Percentiles rank a stretch among this genome's conserved stretches.
These are phyloP conservation scores for Trichoderma atroviride DNA, from an alignment of 2,329 filamentous ascomycete genomes.

Conservation along the genomic window DNA sequence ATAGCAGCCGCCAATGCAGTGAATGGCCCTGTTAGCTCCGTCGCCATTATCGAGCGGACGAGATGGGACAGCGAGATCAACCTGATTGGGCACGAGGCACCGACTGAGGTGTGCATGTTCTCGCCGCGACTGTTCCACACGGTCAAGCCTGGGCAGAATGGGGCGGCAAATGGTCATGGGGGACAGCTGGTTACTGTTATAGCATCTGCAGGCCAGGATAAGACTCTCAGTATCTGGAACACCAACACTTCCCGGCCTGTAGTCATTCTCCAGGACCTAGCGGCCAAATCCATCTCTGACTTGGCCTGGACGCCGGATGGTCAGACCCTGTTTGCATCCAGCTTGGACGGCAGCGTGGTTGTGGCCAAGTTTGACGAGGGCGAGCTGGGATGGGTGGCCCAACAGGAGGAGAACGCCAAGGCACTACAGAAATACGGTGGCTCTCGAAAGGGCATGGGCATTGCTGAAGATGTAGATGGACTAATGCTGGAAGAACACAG, in stretches of 20 bases:
- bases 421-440: constrained; percentile 90
- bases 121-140: constrained; percentile 87
- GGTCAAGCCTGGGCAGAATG: constrained; percentile 62
- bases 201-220: constrained; percentile 94
- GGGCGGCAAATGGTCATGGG: constrained; percentile 46
- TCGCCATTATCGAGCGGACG: constrained; percentile 90
- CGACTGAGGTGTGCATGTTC: constrained; percentile 96
- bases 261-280: constrained; percentile 85
- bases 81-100: constrained; percentile 93
- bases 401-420: constrained; percentile 86
- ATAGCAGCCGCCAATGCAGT: constrained; percentile 97
- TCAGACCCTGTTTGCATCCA: constrained; percentile 80
- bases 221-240: constrained; percentile 95
- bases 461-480: constrained; percentile 88
- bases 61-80: constrained; percentile 97
- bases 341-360: constrained; percentile 86
- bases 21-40: constrained; percentile 94
- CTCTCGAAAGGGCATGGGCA: constrained; percentile 83
- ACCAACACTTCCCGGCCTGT: constrained; percentile 92
- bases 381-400: constrained; percentile 87
- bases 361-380: constrained; percentile 79
- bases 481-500: constrained; percentile 86
- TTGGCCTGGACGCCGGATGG: constrained; percentile 93
- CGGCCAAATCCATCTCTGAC: constrained; percentile 90
- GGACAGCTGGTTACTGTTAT: constrained; percentile 81